These are phyloP conservation scores for Coemansia sp. DNA, from an alignment of 192 early-diverging fungal genomes.

Conservation along the genomic window DNA sequence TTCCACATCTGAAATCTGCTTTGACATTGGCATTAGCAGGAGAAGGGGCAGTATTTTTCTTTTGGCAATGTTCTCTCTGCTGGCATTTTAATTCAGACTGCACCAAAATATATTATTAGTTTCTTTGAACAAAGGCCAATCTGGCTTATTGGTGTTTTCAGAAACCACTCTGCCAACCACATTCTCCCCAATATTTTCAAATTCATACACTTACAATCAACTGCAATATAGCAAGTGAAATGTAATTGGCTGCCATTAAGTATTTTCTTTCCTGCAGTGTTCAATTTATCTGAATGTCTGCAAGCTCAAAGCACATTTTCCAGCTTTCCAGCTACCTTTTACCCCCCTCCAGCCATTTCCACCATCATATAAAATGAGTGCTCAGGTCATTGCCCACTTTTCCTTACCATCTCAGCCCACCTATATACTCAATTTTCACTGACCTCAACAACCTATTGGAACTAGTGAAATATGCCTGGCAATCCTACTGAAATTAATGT, in stretches of 20 bases:
- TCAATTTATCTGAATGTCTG: background rate
- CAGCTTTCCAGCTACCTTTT: background rate
- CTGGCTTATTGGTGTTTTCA: background rate
- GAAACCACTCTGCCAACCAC: too few relatives aligned
- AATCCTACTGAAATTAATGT: too few relatives aligned
- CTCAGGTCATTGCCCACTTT: background rate
- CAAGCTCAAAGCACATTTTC: background rate
- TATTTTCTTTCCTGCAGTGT: too few relatives aligned
- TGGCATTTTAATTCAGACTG: background rate
- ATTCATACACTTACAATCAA: too few relatives aligned
- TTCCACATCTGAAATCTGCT: background rate
- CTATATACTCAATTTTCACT: too few relatives aligned
- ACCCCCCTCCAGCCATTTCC: background rate
- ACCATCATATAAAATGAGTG: background rate
- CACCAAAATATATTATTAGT: background rate
- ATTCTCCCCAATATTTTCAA: too few relatives aligned
- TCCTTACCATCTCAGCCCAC: background rate
- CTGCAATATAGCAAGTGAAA: too few relatives aligned
- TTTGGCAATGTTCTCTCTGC: too few relatives aligned
- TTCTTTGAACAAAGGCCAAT: background rate
- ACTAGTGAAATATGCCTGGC: too few relatives aligned
- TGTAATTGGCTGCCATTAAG: too few relatives aligned
- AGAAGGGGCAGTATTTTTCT: background rate
- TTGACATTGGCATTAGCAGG: background rate
- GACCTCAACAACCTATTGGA: too few relatives aligned